Base-by-base conservation (phyloP, 352 stramenopile species). In the Phytopythium helicoides region DNA sequence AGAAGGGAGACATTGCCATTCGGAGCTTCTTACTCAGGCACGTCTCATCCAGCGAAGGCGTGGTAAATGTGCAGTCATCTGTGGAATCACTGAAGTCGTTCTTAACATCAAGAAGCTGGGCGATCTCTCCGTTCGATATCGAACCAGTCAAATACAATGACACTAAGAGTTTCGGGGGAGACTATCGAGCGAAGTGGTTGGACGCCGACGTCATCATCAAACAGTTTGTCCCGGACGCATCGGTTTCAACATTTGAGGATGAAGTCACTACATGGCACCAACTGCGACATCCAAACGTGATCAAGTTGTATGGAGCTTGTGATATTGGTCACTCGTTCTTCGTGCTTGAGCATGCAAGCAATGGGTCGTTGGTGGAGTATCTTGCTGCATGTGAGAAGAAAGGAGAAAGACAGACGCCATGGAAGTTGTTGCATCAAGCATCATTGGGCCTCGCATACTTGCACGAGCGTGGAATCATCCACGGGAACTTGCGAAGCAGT, bases 391-490 rank as follows among this genome's bases (percentile, higher is more conserved):
- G 25, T 15, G 10, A 15, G 0, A 1, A 10, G 5, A 7, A 14
- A 46, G 16, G 6, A 9, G 15, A n/a, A 12, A 14, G 3, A 5
- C 2, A 5, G 19, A 18, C 25, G 10, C 14, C 51, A 1, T 73
- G 56, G 56, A 31, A 54, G 11, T 48, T 52, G 0, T 7, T 76
- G 11, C 55, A 65, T n/a, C 36, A 71, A 37, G 60, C 39, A 15
- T 59, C 66, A 16, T 22, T 66, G 12, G 63, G 63, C 3, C 39
- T 73, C 11, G 48, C 64, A 10, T 70, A 76, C 34, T 35, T 76
- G 7, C 66, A 73, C 26, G 41, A 67, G 6, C 49, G 54, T 0
- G 48, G 54, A 14, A 47, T 68, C 2, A 22, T 71, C 3, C 53
- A 76, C 21, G 56, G 60, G 6, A 33, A 22, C 35, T 19, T 69